phyloP scores from a whole-genome alignment of 495 filamentous ascomycete genomes.

The Venustampulla echinocandica region DNA sequence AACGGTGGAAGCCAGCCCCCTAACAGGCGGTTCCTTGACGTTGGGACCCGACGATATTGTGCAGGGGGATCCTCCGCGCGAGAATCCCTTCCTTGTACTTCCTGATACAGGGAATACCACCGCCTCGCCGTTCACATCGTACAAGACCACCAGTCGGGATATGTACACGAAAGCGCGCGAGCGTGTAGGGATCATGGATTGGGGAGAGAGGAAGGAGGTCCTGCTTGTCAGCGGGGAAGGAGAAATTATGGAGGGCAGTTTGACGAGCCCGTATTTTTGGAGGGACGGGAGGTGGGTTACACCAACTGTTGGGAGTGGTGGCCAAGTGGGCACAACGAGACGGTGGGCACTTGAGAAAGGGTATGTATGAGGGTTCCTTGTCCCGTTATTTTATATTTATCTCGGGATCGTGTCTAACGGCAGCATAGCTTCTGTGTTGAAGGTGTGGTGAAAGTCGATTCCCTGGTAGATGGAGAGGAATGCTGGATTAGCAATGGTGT shows the following conservation, averaged over 20 bases:
- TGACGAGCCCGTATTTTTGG: constrained; percentile 74
- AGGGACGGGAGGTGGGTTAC: constrained; percentile 59
- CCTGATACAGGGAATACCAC: constrained; percentile 44
- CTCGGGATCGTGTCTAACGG: not conserved
- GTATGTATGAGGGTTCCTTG: too few species aligned
- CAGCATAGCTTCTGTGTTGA: constrained; percentile 46
- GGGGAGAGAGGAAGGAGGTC: constrained; percentile 54
- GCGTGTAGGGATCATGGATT: constrained; percentile 43
- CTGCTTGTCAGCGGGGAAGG: constrained; percentile 56
- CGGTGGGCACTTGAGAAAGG: constrained; percentile 65
- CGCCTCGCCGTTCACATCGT: constrained; percentile 58
- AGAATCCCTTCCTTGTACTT: constrained; percentile 37
- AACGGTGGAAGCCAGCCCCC: constrained; percentile 7
- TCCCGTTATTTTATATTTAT: constrained; percentile 2
- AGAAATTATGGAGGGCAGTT: constrained; percentile 79
- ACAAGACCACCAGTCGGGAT: constrained; percentile 63
- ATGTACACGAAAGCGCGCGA: constrained; percentile 57
- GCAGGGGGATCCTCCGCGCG: constrained; percentile 23
- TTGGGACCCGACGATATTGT: constrained; percentile 7
- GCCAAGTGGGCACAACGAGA: constrained; percentile 73
- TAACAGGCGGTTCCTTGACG: constrained; percentile 19
- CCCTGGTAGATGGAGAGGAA: constrained; percentile 60
- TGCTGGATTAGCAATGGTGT: constrained; percentile 83
- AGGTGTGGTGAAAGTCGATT: constrained; percentile 40
- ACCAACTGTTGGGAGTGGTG: constrained; percentile 54